A percentile compares a stretch with the other conserved stretches of the same genome.
Conservation (phyloP, 306 rosid species). For the Glycine tomentella region DNA sequence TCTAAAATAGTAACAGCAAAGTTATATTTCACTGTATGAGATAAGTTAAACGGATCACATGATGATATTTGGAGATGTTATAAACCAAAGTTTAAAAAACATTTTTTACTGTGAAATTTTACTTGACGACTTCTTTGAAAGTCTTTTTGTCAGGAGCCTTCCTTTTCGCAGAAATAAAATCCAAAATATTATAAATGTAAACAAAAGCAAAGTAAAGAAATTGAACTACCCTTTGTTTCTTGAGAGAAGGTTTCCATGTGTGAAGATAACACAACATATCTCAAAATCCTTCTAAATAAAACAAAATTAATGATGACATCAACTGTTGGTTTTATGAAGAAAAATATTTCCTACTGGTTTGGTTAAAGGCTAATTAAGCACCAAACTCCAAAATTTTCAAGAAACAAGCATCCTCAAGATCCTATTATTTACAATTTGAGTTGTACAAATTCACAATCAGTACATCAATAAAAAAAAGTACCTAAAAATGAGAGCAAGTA, state of each 20-base stretch:
- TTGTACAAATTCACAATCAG: background rate
- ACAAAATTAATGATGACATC: background rate
- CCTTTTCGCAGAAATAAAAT: background rate
- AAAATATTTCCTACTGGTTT: background rate
- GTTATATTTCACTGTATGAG: too few relatives aligned
- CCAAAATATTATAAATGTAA: background rate
- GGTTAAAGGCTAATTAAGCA: background rate
- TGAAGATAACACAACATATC: background rate
- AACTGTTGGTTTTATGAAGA: background rate
- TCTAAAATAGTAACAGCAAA: too few relatives aligned
- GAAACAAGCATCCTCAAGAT: background rate
- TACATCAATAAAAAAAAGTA: background rate
- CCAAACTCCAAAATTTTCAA: background rate
- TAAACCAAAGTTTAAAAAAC: too few relatives aligned
- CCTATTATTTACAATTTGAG: background rate
- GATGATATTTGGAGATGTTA: too few relatives aligned
- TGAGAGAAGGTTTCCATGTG: background rate
- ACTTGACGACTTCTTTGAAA: too few relatives aligned
- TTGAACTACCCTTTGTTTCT: background rate
- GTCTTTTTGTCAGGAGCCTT: too few relatives aligned
- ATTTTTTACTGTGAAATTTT: too few relatives aligned
- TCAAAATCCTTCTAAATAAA: background rate
- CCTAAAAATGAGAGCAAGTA: constrained; percentile 64
- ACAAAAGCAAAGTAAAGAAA: background rate
- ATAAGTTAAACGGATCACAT: too few relatives aligned